These are phyloP conservation scores for Teunomyces lycoperdinae DNA, from an alignment of 805 yeast genomes.

Conservation along the genomic window DNA sequence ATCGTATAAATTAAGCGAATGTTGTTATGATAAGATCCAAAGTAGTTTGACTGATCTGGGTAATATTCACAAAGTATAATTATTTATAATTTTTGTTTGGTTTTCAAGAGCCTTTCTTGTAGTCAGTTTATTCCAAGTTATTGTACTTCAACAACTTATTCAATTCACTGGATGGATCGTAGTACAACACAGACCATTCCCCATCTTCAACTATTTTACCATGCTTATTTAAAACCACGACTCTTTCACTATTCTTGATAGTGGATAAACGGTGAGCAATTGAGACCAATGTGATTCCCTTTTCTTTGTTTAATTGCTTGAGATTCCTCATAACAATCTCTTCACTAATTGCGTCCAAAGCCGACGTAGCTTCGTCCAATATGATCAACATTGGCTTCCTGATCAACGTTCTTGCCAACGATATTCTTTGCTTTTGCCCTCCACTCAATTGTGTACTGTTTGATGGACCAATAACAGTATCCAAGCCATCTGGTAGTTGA, in stretches of 20 bases:
- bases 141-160: constrained; percentile 32
- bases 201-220: constrained; percentile 70
- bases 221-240: constrained; percentile 58
- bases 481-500: constrained; percentile 77
- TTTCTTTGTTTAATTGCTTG: constrained; percentile 48
- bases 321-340: constrained; percentile 78
- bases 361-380: constrained; percentile 93
- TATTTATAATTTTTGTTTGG: too few relatives aligned
- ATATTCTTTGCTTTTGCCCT: constrained; percentile 92
- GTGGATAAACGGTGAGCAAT: constrained; percentile 92
- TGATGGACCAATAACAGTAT: constrained; percentile 79
- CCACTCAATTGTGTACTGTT: constrained; percentile 77
- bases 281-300: constrained; percentile 69
- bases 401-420: constrained; percentile 83
- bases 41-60: too few relatives aligned
- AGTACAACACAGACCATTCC: constrained; percentile 23
- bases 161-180: constrained; percentile 29
- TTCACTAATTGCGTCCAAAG: constrained; percentile 86
- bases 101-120: neutral
- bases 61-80: too few relatives aligned
- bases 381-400: constrained; percentile 77
- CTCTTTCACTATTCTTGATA: constrained; percentile 75
- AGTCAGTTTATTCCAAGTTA: neutral
- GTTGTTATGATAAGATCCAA: too few relatives aligned
- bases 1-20: too few relatives aligned